These are phyloP conservation scores for Iris pallida DNA, from an alignment of 116 monocot species.

Conservation along the genomic window DNA sequence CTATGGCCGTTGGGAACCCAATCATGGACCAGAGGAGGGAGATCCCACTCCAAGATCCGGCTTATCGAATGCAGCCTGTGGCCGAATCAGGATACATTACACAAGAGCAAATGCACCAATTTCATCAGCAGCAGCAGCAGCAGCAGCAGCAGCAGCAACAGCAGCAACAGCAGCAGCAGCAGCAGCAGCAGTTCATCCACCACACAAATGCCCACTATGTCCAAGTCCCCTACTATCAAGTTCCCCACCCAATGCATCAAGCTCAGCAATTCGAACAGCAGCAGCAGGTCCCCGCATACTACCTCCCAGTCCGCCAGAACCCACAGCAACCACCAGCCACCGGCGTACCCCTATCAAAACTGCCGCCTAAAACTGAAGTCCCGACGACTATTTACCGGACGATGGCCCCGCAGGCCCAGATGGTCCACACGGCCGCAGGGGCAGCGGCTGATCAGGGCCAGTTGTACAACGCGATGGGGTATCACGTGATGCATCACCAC, in stretches of 20 bases:
- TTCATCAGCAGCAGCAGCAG: slow-evolving; percentile 17
- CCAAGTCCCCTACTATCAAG: slow-evolving; percentile 32
- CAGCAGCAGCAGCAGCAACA: slow-evolving; percentile 26
- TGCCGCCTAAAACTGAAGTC: slow-evolving; percentile 13
- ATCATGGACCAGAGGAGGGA: slow-evolving; percentile 33
- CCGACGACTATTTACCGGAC: slow-evolving; percentile 4
- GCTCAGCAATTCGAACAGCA: slow-evolving; percentile 25
- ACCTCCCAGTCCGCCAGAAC: slow-evolving; percentile 50
- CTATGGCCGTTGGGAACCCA: slow-evolving; percentile 3
- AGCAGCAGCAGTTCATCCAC: slow-evolving; percentile 44
- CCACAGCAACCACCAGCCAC: slow-evolving; percentile 12
- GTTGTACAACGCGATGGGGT: slow-evolving; percentile 28
- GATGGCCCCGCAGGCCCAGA: slow-evolving; percentile 11
- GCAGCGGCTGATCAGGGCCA: slow-evolving; percentile 25
- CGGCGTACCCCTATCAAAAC: slow-evolving; percentile 8
- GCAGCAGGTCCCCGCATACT: slow-evolving; percentile 61
- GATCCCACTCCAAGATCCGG: slow-evolving; percentile 27
- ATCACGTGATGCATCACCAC: slow-evolving; percentile 46
- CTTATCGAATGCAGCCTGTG: slow-evolving; percentile 1
- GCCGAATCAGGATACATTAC: no score
- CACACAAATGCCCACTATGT: slow-evolving; percentile 22
- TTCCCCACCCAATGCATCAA: slow-evolving; percentile 31
- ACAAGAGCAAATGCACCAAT: slow-evolving; percentile 5
- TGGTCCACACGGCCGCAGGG: slow-evolving; percentile 26
- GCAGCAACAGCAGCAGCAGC: slow-evolving; percentile 20